Base-by-base conservation (phyloP, 768 basidiomycete genomes). In the Mycena galericulata region DNA sequence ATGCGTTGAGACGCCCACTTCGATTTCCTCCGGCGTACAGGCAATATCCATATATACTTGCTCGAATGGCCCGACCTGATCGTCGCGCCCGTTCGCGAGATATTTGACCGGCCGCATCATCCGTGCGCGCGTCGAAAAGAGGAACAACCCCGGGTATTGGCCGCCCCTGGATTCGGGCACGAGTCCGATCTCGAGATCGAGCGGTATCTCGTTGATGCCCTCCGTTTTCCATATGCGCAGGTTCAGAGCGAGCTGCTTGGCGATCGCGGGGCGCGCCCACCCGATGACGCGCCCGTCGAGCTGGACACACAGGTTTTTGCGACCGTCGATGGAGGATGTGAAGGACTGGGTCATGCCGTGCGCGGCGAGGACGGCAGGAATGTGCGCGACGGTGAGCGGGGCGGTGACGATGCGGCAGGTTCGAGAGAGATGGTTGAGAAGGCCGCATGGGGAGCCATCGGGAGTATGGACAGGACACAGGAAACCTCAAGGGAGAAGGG, bases 21-120 rank as follows among this genome's bases (percentile, higher is more conserved):
- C 88, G 63, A 98, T 91, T 79, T 98, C 98, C 72, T 92, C 91
- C 4, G 91, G 91, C 60, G 89, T 94, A 74, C 94, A 92, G 3
- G 98, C 97, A 76, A 99, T 94, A 76, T 99, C 95, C 95, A 99
- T 96, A 78, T 99, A 99, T 7, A 98, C 98, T 81, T 99, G 98
- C 79, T 99, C 98, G 74, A 99, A 99, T 10, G 97, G 88, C 4
- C 98, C 98, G 61, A 99, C 86, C 77, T 94, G 93, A 78, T 99
- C 98, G 69, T 93, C 86, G 69, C 86, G 86, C 24, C 92, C 93
- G 77, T 98, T 99, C 62, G 85, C 83, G 45, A 99, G 82, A 79
- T 92, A 97, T 76, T 92, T 96, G 62, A 98, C 97, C 9, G 98
- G 97, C 51, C 98, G 87, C 98, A 99, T 99, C 96, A 99, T 98